Evolutionary conservation across 306 rosid genomes (phyloP).

Genomic region (Boehmeria nivea): DNA sequence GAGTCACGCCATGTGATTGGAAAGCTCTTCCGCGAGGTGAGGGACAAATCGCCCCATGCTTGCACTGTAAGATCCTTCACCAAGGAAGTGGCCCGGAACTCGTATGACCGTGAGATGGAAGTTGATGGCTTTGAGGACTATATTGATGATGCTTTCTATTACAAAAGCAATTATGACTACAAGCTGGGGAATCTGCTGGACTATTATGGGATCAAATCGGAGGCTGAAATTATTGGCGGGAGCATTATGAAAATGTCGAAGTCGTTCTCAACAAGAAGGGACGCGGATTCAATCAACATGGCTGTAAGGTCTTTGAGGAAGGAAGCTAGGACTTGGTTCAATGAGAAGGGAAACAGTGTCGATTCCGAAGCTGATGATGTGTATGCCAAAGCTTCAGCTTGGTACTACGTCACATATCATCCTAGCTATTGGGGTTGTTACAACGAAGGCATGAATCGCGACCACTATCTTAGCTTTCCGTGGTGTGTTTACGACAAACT

Average conservation of each 20-base stretch:
- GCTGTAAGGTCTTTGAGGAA: slow-evolving; percentile 60
- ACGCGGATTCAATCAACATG: slow-evolving; percentile 43
- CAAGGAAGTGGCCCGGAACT: slow-evolving; percentile 33
- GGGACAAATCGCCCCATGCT: slow-evolving; percentile 28
- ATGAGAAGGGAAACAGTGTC: slow-evolving; percentile 31
- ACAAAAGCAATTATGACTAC: slow-evolving; percentile 63
- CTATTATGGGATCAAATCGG: slow-evolving; percentile 69
- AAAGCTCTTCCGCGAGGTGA: slow-evolving; percentile 60
- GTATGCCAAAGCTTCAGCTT: slow-evolving; percentile 65
- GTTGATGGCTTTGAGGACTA: slow-evolving; percentile 54
- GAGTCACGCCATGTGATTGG: slow-evolving; percentile 59
- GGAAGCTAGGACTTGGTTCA: slow-evolving; percentile 71
- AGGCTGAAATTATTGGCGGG: slow-evolving; percentile 72
- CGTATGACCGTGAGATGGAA: slow-evolving; percentile 70
- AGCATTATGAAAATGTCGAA: slow-evolving; percentile 54
- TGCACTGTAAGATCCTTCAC: slow-evolving; percentile 34
- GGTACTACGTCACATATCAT: slow-evolving; percentile 76
- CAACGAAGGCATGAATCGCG: slow-evolving; percentile 45
- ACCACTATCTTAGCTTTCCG: slow-evolving; percentile 58
- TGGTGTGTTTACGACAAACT: slow-evolving; percentile 63
- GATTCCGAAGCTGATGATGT: slow-evolving; percentile 27
- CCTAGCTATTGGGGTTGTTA: slow-evolving; percentile 49
- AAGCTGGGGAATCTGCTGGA: slow-evolving; percentile 62
- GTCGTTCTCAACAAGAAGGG: slow-evolving; percentile 46
- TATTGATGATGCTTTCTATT: slow-evolving; percentile 53